Evolutionary conservation across 352 stramenopile genomes (phyloP).

Genomic region (Phytophthora europaea): DNA sequence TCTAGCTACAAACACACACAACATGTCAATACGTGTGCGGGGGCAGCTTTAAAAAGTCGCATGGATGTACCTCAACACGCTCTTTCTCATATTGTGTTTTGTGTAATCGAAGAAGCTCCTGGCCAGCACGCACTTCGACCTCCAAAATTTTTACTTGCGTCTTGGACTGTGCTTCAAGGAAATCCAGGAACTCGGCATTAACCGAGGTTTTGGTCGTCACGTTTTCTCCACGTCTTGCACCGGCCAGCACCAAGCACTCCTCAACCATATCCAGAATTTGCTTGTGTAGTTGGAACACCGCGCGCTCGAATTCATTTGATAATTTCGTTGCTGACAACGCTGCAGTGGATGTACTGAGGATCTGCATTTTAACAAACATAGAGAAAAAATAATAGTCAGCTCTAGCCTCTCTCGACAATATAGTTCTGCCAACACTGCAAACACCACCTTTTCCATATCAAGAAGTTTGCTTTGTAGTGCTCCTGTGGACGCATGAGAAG

Average conservation of each 20-base stretch:
- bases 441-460: conserved; percentile 47
- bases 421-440: neutral
- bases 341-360: conserved; percentile 40
- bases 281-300: conserved; percentile 46
- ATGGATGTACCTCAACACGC: conserved; percentile 38
- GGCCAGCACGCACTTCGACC: conserved; percentile 64
- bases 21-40: neutral
- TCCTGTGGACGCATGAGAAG: conserved; percentile 1
- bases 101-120: conserved; percentile 69
- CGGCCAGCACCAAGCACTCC: conserved; percentile 24
- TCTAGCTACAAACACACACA: conserved; percentile 47
- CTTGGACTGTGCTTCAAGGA: conserved; percentile 50
- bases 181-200: conserved; percentile 53
- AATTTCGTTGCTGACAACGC: conserved; percentile 26
- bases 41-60: neutral
- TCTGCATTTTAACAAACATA: conserved; percentile 25
- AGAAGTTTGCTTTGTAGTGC: conserved; percentile 22
- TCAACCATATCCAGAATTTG: conserved; percentile 47
- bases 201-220: neutral
- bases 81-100: conserved; percentile 68
- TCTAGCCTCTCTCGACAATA: neutral
- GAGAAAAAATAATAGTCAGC: conserved; percentile 10
- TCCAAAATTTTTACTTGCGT: conserved; percentile 68
- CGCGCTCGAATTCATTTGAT: conserved; percentile 42
- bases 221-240: conserved; percentile 1